Conservation (phyloP, 495 filamentous ascomycete species). For the Penicillium ochrochloron region DNA sequence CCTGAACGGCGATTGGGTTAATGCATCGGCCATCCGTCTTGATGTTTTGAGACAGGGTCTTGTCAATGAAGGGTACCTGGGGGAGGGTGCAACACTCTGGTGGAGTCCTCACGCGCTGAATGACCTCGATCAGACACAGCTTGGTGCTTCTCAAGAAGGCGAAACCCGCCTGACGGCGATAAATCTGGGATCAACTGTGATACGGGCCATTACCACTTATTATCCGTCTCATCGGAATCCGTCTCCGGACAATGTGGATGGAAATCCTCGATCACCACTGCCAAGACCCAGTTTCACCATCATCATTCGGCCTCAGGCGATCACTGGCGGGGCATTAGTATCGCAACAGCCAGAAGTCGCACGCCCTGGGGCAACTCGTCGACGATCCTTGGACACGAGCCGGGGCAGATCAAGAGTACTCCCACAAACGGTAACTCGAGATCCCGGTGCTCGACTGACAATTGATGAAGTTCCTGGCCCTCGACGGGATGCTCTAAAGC, state of each 20-base stretch:
- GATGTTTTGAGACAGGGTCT: background rate
- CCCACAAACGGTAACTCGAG: background rate
- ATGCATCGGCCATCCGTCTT: background rate
- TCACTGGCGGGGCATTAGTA: background rate
- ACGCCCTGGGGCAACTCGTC: background rate
- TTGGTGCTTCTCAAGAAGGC: background rate
- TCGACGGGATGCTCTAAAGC: background rate
- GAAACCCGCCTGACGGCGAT: background rate
- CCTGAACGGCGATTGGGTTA: background rate
- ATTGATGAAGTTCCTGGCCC: background rate
- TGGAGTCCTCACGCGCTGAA: background rate
- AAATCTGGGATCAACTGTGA: background rate
- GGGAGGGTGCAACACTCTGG: background rate
- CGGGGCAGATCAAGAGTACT: background rate
- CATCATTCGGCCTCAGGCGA: background rate
- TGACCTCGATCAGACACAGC: background rate
- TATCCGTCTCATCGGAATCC: background rate
- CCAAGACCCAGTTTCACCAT: background rate
- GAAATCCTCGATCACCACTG: background rate
- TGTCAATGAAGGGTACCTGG: background rate
- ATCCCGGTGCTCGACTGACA: background rate
- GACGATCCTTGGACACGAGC: background rate
- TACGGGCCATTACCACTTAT: background rate
- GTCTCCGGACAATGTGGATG: background rate
- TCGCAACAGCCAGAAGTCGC: background rate